These are phyloP conservation scores for Phalaenopsis equestris DNA, from an alignment of 106 monocot genomes.

Conservation along the genomic window DNA sequence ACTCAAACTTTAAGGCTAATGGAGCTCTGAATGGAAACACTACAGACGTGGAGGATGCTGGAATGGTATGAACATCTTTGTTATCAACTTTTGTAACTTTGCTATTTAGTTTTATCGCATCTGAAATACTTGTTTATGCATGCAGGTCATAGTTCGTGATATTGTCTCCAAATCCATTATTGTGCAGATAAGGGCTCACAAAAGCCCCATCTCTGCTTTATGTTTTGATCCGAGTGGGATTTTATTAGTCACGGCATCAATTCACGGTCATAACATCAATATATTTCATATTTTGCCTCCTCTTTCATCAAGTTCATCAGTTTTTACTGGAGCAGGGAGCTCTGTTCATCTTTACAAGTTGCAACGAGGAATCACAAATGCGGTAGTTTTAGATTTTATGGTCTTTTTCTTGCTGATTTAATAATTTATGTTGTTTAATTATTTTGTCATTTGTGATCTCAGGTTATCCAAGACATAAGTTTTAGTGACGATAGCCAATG, in stretches of 20 bases:
- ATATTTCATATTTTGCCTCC: slow-evolving; percentile 69
- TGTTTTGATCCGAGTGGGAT: slow-evolving; percentile 95
- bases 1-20: slow-evolving; percentile 31
- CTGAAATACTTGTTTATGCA: not conserved
- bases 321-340: slow-evolving; percentile 34
- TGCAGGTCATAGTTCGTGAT: slow-evolving; percentile 90
- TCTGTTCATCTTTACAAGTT: slow-evolving; percentile 79
- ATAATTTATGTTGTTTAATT: not conserved
- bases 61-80: slow-evolving; percentile 47
- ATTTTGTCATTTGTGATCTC: slow-evolving; percentile 9
- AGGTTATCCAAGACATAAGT: slow-evolving; percentile 95
- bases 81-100: not conserved
- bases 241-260: slow-evolving; percentile 78
- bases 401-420: not conserved
- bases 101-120: not conserved
- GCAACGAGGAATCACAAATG: slow-evolving; percentile 95
- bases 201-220: slow-evolving; percentile 88
- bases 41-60: slow-evolving; percentile 51
- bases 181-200: slow-evolving; percentile 85
- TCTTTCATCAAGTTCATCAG: slow-evolving; percentile 20
- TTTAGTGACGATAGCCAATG: slow-evolving; percentile 92
- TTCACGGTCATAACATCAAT: slow-evolving; percentile 87
- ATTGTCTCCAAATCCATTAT: slow-evolving; percentile 71
- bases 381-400: slow-evolving; percentile 32
- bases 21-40: slow-evolving; percentile 20